Percentiles rank a stretch among this genome's conserved stretches.
These are phyloP conservation scores for Neophaeococcomyces mojaviensis DNA, from an alignment of 2,329 filamentous ascomycete species.

Conservation along the genomic window DNA sequence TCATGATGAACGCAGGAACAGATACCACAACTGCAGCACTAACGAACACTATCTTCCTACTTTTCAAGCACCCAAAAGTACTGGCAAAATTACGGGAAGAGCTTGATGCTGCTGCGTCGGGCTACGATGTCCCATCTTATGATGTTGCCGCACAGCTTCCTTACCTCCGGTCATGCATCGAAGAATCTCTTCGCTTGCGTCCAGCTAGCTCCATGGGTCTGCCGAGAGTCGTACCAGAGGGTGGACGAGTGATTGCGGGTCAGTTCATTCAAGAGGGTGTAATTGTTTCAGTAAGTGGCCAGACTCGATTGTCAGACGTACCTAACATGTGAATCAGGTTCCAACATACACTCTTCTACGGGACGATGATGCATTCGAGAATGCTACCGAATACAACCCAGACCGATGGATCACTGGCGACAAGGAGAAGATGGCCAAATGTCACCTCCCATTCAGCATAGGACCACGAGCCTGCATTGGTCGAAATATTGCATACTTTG, in stretches of 20 bases:
- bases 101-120: constrained; percentile 7
- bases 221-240: constrained; percentile 10
- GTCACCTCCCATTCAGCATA: constrained; percentile 52
- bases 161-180: constrained; percentile 17
- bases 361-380: constrained; percentile 6
- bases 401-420: constrained; percentile 11
- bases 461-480: constrained; percentile 67
- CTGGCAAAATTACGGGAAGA: constrained; percentile 12
- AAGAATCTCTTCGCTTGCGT: constrained; percentile 17
- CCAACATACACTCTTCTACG: constrained; percentile 13
- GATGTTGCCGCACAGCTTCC: constrained; percentile 8
- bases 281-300: constrained; percentile 15
- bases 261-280: constrained; percentile 14
- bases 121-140: constrained; percentile 3
- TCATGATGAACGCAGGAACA: constrained; percentile 17
- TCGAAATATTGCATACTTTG: constrained; percentile 47
- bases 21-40: constrained; percentile 16
- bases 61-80: constrained; percentile 11
- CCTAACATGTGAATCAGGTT: too few species aligned
- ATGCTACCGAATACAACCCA: constrained; percentile 4
- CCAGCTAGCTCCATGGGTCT: constrained; percentile 14
- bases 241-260: constrained; percentile 13
- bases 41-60: constrained; percentile 14
- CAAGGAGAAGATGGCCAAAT: constrained; percentile 16
- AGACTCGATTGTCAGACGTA: too few species aligned